Base-by-base conservation (phyloP, 805 yeast genomes). In the Cyberlindnera lachancei region DNA sequence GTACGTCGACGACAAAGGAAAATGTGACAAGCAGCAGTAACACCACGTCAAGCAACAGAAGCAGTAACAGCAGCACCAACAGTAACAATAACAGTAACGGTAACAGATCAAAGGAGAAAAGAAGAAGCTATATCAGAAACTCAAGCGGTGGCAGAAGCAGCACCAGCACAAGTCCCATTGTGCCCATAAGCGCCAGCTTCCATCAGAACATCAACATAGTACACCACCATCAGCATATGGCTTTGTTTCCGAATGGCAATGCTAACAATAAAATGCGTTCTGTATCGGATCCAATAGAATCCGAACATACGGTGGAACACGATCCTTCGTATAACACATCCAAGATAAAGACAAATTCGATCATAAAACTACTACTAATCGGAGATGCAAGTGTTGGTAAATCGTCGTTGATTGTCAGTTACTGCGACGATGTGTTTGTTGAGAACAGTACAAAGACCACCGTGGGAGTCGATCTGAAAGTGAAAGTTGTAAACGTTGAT, bases 381-480 rank as follows among this genome's bases (percentile, higher is more conserved):
- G 73, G 73, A 3, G 66, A 66, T 28, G 63, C 70, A 2, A 65
- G 68, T 10, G 71, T 68, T 3, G 73, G 73, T 1, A 68, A 68
- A 38, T 61, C 70, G 7, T 70, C 73, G 1, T 52, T 67, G 40
- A 57, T 68, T 4, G 38, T 66, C 6, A 56, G 62, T 15, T 68
- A 64, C 35, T 64, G 67, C 38, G 58, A 62, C 14, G 56, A 59
- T 27, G 54, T 57, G 16, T 50, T 59, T 14, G 55, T 61, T 16
- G 59, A 55, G 30, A 42, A 45, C 23, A 34, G 38, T 6, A 55
- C 64, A 5, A 57, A 57, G 38, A 54, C 68, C 1, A 66, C 73
- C 0, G 59, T 68, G 23, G 73, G 73, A 11, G 63, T 68, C 6
- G 73, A 68, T 41, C 53, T 68, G 28, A 66, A 66, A 45, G 62